Evolutionary conservation across 164 flowering plant genomes (phyloP), one percentile per base, ranked within the genome.

Genomic region (Malania oleifera): DNA sequence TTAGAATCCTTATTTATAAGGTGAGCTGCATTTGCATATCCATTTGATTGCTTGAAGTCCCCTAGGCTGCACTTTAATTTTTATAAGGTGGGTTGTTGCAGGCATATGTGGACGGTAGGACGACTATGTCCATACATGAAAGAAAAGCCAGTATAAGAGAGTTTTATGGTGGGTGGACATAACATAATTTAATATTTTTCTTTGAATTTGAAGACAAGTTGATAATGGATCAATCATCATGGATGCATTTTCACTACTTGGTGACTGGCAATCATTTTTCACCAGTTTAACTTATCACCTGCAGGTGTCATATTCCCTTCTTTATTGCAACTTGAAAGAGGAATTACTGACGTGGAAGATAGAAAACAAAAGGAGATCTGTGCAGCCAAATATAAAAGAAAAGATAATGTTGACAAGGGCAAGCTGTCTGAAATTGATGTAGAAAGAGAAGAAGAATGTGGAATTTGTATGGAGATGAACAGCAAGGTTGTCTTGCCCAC

Each of bases 381-480:
- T 63, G 69, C 74, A 2, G 26, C 71, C 29, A 93, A 78, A 60
- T 93, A 84, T 64, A 78, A 39, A 52, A 83, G 70, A 41, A 82
- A 67, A 67, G 79, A 75, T 57, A 78, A 72, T 7, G 46, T 62
- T 63, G 69, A 77, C 50, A 84, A 76, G 60, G 89, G 84, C 14
- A 80, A 83, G 69, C 67, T 83, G 23, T 75, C 87, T 25, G 90
- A 80, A 66, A 54, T 82, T 28, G 96, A 92, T 53, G 29, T 77
- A 3, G 97, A 89, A 63, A 82, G 89, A 63, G 98, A 92, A 34
- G 89, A 85, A 62, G 96, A 92, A 60, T 92, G 96, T 65, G 93
- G 89, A 5, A 89, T 92, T 52, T 92, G 98, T 77, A 74, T 92
- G 95, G 96, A 92, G 77, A 60, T 79, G 62, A 70, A 75, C 56